Evolutionary conservation across 192 early-diverging fungal species (phyloP).

Genomic region (Backusella macrospora): DNA sequence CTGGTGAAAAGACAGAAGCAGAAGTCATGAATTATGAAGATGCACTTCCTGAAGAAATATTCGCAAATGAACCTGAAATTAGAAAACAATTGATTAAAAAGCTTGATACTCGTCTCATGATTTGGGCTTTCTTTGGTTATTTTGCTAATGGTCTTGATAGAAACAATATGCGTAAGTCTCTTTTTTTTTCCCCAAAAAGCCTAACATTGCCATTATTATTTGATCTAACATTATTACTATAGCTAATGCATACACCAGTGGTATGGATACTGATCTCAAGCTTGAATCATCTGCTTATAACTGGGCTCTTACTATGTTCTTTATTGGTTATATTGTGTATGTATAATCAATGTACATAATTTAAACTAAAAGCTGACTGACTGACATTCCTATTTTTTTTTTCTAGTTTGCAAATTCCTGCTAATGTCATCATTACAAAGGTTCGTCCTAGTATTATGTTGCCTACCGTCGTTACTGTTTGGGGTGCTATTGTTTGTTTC

Average conservation of each 20-base stretch:
- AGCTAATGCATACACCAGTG: constrained; percentile 41
- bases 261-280: constrained; percentile 44
- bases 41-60: neutral
- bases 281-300: constrained; percentile 51
- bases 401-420: constrained; percentile 33
- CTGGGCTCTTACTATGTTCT: constrained; percentile 67
- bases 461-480: constrained; percentile 20
- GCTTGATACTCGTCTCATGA: constrained; percentile 37
- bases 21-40: neutral
- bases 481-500: constrained; percentile 34
- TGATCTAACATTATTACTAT: neutral
- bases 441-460: constrained; percentile 37
- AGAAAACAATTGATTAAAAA: constrained; percentile 24
- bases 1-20: neutral
- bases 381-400: neutral
- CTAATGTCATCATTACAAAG: constrained; percentile 30
- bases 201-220: neutral
- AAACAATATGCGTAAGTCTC: constrained; percentile 33
- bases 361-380: neutral
- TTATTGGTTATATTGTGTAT: constrained; percentile 53
- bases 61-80: constrained; percentile 9
- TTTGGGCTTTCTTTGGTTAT: constrained; percentile 43
- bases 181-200: neutral
- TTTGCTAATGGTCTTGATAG: constrained; percentile 42
- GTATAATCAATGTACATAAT: neutral